Evolutionary conservation across 805 yeast species (phyloP).

Genomic region (Ogataea pilisensis): DNA sequence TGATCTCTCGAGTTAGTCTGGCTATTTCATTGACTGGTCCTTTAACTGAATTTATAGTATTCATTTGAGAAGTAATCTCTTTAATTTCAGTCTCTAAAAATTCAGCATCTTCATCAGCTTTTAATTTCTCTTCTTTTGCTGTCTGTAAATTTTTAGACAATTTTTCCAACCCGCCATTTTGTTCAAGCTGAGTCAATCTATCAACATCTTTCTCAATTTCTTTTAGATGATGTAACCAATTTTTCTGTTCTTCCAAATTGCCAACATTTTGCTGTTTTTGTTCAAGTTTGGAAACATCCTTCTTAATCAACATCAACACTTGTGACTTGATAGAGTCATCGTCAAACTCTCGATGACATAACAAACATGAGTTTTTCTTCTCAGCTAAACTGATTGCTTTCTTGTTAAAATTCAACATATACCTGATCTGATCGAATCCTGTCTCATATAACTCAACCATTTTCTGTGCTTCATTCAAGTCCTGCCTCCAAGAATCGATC

Average conservation of each 20-base stretch:
- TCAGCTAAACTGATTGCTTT: constrained; percentile 66
- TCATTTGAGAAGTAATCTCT: background rate
- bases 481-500: background rate
- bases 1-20: constrained; percentile 32
- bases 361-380: constrained; percentile 53
- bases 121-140: background rate
- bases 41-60: constrained; percentile 1
- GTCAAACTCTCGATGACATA: constrained; percentile 69
- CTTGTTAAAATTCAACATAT: constrained; percentile 64
- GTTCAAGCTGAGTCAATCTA: constrained; percentile 10
- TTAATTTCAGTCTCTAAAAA: background rate
- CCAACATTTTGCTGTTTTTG: constrained; percentile 15
- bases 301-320: constrained; percentile 21
- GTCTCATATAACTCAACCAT: constrained; percentile 59
- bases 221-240: constrained; percentile 25
- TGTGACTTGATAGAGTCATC: constrained; percentile 22
- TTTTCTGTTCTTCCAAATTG: constrained; percentile 26
- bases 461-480: constrained; percentile 46
- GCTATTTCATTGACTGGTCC: constrained; percentile 33
- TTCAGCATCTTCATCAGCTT: background rate
- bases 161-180: constrained; percentile 2
- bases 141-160: background rate
- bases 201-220: constrained; percentile 27
- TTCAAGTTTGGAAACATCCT: constrained; percentile 21
- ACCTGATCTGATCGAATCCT: constrained; percentile 62